Evolutionary conservation across 2,329 filamentous ascomycete species (phyloP).

Genomic region (Aspergillus oerlinghausenensis): DNA sequence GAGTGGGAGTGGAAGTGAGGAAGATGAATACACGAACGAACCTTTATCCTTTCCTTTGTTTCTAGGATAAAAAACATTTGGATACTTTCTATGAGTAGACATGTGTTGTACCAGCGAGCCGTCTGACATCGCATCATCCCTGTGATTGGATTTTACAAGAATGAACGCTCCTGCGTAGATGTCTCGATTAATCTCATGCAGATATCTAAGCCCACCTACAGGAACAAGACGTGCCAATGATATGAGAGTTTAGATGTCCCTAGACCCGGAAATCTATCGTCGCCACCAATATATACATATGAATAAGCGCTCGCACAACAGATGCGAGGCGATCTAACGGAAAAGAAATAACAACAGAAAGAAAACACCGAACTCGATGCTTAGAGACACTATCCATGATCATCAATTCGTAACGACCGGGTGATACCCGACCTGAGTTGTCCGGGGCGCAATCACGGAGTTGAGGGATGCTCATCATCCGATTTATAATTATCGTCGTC

Average conservation of each 20-base stretch:
- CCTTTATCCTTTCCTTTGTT: not conserved
- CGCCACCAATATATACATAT: not conserved
- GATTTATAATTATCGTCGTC: constrained; percentile 41
- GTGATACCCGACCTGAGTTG: not conserved
- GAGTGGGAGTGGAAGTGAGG: constrained; percentile 24
- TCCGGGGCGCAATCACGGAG: not conserved
- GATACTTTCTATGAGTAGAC: not conserved
- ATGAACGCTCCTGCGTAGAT: too few species aligned
- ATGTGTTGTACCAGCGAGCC: not conserved
- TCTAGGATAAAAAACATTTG: too few species aligned
- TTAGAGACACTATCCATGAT: not conserved
- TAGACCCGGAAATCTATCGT: not conserved
- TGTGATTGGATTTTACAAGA: too few species aligned
- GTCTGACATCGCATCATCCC: too few species aligned
- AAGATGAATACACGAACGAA: not conserved
- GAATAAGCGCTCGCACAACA: not conserved
- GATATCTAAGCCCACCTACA: too few species aligned
- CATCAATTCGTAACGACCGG: not conserved
- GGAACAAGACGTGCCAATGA: too few species aligned
- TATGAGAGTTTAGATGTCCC: too few species aligned
- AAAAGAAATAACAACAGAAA: not conserved
- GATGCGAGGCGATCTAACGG: not conserved
- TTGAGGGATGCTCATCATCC: constrained; percentile 40
- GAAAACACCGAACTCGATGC: not conserved
- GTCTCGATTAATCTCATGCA: too few species aligned